Percentiles rank a stretch among this genome's conserved stretches.
phyloP scores from a whole-genome alignment of 2,329 filamentous ascomycete species.

The Aspergillus sojae region DNA sequence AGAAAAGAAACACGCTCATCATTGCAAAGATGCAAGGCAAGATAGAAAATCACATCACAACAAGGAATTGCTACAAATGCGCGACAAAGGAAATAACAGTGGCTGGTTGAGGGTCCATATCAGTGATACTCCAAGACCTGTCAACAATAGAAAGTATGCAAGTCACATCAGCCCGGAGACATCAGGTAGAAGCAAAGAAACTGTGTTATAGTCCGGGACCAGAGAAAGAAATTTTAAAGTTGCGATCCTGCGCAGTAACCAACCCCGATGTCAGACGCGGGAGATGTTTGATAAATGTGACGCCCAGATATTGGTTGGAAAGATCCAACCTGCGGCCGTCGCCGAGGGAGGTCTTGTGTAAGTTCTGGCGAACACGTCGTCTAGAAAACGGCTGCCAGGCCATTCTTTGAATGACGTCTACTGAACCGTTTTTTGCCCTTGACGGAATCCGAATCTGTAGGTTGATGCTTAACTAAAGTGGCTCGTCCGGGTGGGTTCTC shows the following conservation, averaged over 20 bases:
- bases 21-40: constrained; percentile 29
- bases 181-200: constrained; percentile 24
- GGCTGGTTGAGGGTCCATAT: constrained; percentile 26
- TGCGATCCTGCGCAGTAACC: constrained; percentile 21
- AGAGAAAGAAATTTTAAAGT: constrained; percentile 12
- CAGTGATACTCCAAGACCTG: constrained; percentile 21
- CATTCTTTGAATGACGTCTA: constrained; percentile 90
- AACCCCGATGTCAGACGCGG: not conserved
- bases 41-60: constrained; percentile 22
- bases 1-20: constrained; percentile 27
- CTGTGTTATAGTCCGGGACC: constrained; percentile 14
- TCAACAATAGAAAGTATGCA: constrained; percentile 21
- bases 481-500: constrained; percentile 46
- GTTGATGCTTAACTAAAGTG: constrained; percentile 46
- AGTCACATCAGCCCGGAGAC: constrained; percentile 17
- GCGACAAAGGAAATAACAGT: constrained; percentile 19
- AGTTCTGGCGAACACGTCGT: constrained; percentile 1
- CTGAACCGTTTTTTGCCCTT: constrained; percentile 73
- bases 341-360: not conserved
- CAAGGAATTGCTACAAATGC: constrained; percentile 24
- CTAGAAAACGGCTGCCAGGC: constrained; percentile 85
- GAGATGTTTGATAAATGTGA: not conserved
- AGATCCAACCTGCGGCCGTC: not conserved
- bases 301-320: not conserved
- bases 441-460: constrained; percentile 55